These are phyloP conservation scores for Fomitopsis pulvina DNA, from an alignment of 768 basidiomycete species.

Conservation along the genomic window DNA sequence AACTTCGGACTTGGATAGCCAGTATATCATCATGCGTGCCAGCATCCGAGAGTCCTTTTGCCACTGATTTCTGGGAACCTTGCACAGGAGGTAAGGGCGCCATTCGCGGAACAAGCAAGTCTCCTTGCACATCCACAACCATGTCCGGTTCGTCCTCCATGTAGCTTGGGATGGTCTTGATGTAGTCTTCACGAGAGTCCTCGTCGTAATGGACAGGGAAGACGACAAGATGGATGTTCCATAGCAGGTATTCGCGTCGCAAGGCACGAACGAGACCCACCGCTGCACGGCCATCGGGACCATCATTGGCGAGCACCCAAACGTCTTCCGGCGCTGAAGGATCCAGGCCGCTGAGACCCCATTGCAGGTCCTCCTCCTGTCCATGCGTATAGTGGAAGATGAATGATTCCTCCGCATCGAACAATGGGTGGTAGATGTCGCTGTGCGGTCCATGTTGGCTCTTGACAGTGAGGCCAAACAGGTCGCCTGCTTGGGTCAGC, in stretches of 20 bases:
- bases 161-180: neutral
- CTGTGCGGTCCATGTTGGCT: neutral
- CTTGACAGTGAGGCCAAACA: too few relatives aligned
- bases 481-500: too few relatives aligned
- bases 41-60: neutral
- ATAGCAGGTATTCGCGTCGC: conserved; percentile 24
- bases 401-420: neutral
- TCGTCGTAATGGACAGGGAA: conserved; percentile 17
- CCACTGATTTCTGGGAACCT: neutral
- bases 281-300: conserved; percentile 23
- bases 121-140: neutral
- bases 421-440: neutral
- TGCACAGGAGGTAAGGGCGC: neutral
- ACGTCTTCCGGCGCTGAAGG: neutral
- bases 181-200: neutral
- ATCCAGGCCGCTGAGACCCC: conserved; percentile 8
- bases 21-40: too few relatives aligned
- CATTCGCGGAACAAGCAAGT: neutral
- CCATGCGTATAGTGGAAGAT: conserved; percentile 13
- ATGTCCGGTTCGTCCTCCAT: conserved; percentile 4
- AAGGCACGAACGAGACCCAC: conserved; percentile 26
- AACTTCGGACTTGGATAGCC: too few relatives aligned
- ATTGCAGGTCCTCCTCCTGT: conserved; percentile 16
- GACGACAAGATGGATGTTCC: conserved; percentile 24
- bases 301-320: neutral